These are phyloP conservation scores for Agapanthus africanus DNA, from an alignment of 106 monocot species.

Conservation along the genomic window DNA sequence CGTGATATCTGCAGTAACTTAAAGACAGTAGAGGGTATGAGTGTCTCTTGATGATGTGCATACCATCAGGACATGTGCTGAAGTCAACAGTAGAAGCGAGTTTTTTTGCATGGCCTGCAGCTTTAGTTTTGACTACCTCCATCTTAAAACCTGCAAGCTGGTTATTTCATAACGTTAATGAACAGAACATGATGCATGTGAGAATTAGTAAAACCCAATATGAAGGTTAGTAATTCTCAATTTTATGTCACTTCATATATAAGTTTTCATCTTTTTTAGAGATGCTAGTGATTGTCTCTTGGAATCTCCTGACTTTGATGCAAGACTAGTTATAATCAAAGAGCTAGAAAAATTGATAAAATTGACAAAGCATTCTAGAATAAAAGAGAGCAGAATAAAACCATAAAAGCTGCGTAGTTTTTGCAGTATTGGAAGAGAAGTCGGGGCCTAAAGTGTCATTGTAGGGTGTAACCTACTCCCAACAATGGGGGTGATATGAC, in stretches of 20 bases:
- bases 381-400: not conserved
- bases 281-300: not conserved
- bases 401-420: not conserved
- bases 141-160: slow-evolving; percentile 32
- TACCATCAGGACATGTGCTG: slow-evolving; percentile 29
- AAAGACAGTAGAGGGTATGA: not conserved
- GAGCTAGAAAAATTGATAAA: not conserved
- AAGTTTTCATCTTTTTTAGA: not conserved
- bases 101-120: slow-evolving; percentile 26
- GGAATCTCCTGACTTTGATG: not conserved
- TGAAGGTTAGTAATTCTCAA: not conserved
- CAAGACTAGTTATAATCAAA: not conserved
- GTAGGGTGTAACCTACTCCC: too few species aligned
- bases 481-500: too few species aligned
- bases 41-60: not conserved
- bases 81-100: slow-evolving; percentile 27
- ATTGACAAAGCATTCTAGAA: not conserved
- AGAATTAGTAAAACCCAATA: too few species aligned
- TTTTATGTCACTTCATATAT: not conserved
- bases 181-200: not conserved
- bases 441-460: too few species aligned
- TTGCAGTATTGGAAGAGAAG: too few species aligned
- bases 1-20: not conserved
- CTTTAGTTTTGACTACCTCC: slow-evolving; percentile 27
- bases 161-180: not conserved